Conservation (phyloP, 768 basidiomycete genomes). For the Termitomyces sp. region DNA sequence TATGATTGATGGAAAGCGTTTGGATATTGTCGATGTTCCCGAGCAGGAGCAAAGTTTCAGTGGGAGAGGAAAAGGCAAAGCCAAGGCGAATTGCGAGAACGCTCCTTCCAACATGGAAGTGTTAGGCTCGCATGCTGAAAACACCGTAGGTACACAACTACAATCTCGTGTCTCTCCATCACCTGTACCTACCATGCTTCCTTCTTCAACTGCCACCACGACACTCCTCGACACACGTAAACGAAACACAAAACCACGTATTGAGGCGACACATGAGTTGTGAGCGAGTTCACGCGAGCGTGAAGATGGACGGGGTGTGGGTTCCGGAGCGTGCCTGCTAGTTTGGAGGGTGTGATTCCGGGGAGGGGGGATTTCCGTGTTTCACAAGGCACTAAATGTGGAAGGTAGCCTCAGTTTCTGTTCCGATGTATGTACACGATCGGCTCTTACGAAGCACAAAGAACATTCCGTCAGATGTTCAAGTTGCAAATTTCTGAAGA, state of each 20-base stretch:
- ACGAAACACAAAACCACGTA: too few species aligned
- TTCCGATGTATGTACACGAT: too few species aligned
- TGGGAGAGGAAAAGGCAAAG: too few species aligned
- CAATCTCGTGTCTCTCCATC: slow-evolving; percentile 39
- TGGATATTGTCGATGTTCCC: slow-evolving; percentile 47
- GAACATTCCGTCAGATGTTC: too few species aligned
- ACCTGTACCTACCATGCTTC: slow-evolving; percentile 3
- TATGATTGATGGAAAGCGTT: slow-evolving; percentile 75
- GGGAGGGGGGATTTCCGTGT: slow-evolving; percentile 43
- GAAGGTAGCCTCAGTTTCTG: too few species aligned
- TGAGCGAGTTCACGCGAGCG: slow-evolving; percentile 51
- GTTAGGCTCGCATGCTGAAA: slow-evolving; percentile 22
- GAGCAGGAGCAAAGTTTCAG: not conserved
- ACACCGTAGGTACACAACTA: slow-evolving; percentile 56
- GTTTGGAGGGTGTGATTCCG: slow-evolving; percentile 8
- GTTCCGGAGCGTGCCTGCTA: slow-evolving; percentile 38
- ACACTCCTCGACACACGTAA: slow-evolving; percentile 19
- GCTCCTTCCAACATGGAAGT: slow-evolving; percentile 13
- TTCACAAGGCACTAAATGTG: too few species aligned
- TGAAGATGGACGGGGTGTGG: slow-evolving; percentile 61
- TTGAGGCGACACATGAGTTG: too few species aligned
- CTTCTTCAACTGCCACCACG: not conserved
- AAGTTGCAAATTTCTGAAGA: too few species aligned
- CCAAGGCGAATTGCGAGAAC: not conserved
- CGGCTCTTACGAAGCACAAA: too few species aligned